Base-by-base conservation (phyloP, 495 filamentous ascomycete genomes). In the Bacidia rubella region DNA sequence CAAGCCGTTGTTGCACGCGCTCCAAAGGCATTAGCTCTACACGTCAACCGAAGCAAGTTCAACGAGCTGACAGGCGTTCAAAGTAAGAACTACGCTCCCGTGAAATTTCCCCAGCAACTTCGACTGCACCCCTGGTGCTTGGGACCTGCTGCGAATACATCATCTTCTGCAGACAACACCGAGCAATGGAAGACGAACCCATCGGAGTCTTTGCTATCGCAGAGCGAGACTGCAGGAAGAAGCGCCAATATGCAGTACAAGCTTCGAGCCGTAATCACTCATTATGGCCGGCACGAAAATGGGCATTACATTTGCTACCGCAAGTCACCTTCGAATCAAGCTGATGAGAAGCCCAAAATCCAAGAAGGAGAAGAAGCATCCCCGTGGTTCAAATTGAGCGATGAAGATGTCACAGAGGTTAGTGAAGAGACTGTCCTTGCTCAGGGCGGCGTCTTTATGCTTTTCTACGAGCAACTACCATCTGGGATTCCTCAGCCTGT, bases 291-390 rank as follows among this genome's bases (percentile, higher is more conserved):
- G 19, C 93, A 97, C 62, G 87, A 95, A 54, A 95, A 92, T 56
- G 93, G 93, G 0, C 93, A 99, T 68, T 97, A 99, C 60, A 79
- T 95, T 49, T 90, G 86, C 62, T 97, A 92, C 61, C 71, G 87
- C 41, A 81, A 82, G 60, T 52, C 63, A 5, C 62, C 70, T 40
- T 64, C 58, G 15, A 68, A 71, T 19, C 17, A 17, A 17, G 11
- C 47, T 5, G 63, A 63, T 3, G 66, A 66, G 24, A 49, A 4
- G 11, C 11, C 41, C 9, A 60, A 69, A 44, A 7, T 35, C 15
- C 15, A 7, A 15, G 29, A 35, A 35, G n/a, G n/a, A n/a, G 66
- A 74, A 27, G 67, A 61, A 44, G 26, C 59, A 1, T 65, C 74
- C 35, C 65, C 73, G 19, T 95, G 89, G 89, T 95, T 85, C 79